These are phyloP conservation scores for Gossypium mustelinum DNA, from an alignment of 345 rosid genomes.

Conservation along the genomic window DNA sequence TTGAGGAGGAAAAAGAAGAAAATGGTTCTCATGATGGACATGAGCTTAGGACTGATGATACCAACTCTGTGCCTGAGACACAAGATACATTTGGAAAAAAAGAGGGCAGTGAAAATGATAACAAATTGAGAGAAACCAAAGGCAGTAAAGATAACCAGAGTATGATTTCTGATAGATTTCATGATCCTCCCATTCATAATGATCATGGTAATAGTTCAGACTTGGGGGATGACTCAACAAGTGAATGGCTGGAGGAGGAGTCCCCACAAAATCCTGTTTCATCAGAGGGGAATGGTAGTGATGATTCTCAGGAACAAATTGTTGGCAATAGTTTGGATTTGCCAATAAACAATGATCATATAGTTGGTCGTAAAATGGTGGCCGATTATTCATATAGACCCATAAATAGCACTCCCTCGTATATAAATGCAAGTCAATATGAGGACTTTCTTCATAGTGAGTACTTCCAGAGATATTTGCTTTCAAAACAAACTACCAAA, in stretches of 20 bases:
- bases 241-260: slow-evolving; percentile 30
- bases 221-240: slow-evolving; percentile 24
- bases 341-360: slow-evolving; percentile 24
- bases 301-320: slow-evolving; percentile 16
- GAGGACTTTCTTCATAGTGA: slow-evolving; percentile 22
- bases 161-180: slow-evolving; percentile 23
- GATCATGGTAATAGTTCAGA: slow-evolving; percentile 19
- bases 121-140: slow-evolving; percentile 12
- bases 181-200: slow-evolving; percentile 26
- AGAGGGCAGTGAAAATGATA: slow-evolving; percentile 19
- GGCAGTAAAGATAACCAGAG: slow-evolving; percentile 21
- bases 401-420: slow-evolving; percentile 36
- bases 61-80: slow-evolving; percentile 22
- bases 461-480: slow-evolving; percentile 4
- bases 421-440: slow-evolving; percentile 28
- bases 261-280: slow-evolving; percentile 14
- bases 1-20: slow-evolving; percentile 49
- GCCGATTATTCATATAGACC: slow-evolving; percentile 28
- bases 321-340: background rate
- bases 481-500: slow-evolving; percentile 42
- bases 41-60: slow-evolving; percentile 33
- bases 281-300: slow-evolving; percentile 7
- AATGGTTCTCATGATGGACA: slow-evolving; percentile 26
- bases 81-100: slow-evolving; percentile 17
- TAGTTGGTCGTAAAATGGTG: slow-evolving; percentile 31